Base-by-base conservation (phyloP, 176 grass and related monocot species). In the Phyllostachys edulis region DNA sequence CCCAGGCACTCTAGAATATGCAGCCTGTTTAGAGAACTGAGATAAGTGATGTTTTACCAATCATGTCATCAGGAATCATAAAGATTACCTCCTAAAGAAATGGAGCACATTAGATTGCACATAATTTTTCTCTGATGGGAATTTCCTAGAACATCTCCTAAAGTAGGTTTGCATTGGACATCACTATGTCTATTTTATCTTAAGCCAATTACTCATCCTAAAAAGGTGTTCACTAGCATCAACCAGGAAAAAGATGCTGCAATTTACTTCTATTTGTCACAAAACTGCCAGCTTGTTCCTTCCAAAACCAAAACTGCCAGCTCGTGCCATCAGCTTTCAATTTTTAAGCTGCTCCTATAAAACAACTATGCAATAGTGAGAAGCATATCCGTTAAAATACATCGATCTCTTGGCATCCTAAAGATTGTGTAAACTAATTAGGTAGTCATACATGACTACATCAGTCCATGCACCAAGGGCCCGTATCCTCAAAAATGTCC, bases 261-360 rank as follows among this genome's bases (percentile, higher is more conserved):
- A 38, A 56, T 75, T 56, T 18, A 75, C 29, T 37, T 75, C 5
- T 56, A 56, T 56, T 38, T 38, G 50, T 56, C 29, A 56, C 72
- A 21, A 56, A 75, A 75, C 72, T n/a, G 18, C 72, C 32, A 55
- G 32, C 52, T 59, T 41, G 20, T 16, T 59, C 11, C 36, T 59
- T 57, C 41, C 41, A 46, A 46, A 71, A 46, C 14, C 5, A 71
- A 46, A 46, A 76, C 34, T 38, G 57, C 54, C 54, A 41, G 13
- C n/a, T 60, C 41, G 56, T 77, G 24, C 37, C 36, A 77, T 61
- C 37, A 77, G 54, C 21, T 60, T 77, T 77, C 37, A 61, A 26
- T 10, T 76, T 60, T 12, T 76, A 34, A 36, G 71, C 11, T 14
- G 61, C 61, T 32, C 61, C 61, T 63, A 14, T 29, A 6, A 14